Conservation (phyloP, 129 eudicot genomes). For the Pittosporum tobira region DNA sequence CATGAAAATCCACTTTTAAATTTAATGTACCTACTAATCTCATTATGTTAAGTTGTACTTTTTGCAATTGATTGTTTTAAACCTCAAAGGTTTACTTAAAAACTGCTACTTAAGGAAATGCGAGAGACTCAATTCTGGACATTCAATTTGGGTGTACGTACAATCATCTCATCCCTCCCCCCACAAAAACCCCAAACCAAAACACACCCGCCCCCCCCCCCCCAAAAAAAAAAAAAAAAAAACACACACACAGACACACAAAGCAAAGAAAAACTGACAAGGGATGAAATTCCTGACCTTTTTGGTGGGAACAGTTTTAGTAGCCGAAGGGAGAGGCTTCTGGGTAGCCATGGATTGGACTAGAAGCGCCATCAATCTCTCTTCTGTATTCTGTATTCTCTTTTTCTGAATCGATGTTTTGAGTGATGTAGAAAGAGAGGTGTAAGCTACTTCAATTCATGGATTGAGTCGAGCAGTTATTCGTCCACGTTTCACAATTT, state of each 20-base stretch:
- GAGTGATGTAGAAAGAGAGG: conserved; percentile 32
- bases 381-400: background rate
- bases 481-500: conserved; percentile 38
- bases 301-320: conserved; percentile 35
- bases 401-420: conserved; percentile 10
- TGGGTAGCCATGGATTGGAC: conserved; percentile 61
- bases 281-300: conserved; percentile 29
- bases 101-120: too few species aligned
- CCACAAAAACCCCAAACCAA: too few species aligned
- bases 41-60: too few species aligned
- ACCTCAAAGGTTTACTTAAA: too few species aligned
- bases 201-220: too few species aligned
- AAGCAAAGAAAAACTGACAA: background rate
- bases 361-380: conserved; percentile 32
- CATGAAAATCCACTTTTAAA: too few species aligned
- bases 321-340: conserved; percentile 41
- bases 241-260: background rate
- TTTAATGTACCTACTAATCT: too few species aligned
- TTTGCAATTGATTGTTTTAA: too few species aligned
- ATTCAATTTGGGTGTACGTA: too few species aligned
- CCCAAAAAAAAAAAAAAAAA: too few species aligned
- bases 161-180: too few species aligned
- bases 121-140: too few species aligned
- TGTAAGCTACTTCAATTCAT: background rate
- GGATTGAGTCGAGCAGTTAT: conserved; percentile 29